Conservation (phyloP, 2,329 filamentous ascomycete species). For the Allantophomopsis cytisporea region DNA sequence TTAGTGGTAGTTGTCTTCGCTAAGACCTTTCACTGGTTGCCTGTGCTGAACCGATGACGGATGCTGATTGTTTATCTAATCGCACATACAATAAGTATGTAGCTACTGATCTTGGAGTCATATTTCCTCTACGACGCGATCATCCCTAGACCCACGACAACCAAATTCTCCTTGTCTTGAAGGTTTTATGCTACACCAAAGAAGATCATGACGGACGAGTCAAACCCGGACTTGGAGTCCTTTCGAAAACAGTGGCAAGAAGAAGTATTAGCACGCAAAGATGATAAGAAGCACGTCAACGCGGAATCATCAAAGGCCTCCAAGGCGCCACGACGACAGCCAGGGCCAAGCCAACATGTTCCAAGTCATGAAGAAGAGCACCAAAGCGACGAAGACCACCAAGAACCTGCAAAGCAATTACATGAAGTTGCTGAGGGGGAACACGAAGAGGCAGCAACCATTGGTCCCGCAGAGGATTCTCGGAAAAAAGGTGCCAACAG, state of each 20-base stretch:
- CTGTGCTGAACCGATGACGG: background rate
- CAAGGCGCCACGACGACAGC: conserved; percentile 8
- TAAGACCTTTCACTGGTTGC: no score
- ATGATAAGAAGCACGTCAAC: conserved; percentile 6
- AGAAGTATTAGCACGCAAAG: conserved; percentile 30
- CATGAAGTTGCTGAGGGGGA: conserved; percentile 5
- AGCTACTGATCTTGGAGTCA: no score
- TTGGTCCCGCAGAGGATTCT: conserved; percentile 1
- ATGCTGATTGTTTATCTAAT: background rate
- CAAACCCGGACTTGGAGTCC: conserved; percentile 63
- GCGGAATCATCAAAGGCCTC: conserved; percentile 6
- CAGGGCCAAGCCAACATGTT: conserved; percentile 4
- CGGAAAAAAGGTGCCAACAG: conserved; percentile 7
- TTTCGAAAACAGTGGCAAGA: conserved; percentile 81
- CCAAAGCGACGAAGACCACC: conserved; percentile 5
- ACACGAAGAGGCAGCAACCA: background rate
- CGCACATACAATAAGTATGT: no score
- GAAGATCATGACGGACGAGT: conserved; percentile 20
- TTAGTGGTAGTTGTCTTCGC: no score
- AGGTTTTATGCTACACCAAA: no score
- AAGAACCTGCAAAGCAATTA: background rate
- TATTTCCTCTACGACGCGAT: no score
- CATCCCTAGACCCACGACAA: no score
- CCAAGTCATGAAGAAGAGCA: background rate
- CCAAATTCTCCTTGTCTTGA: no score